Evolutionary conservation across 768 basidiomycete species (phyloP).

Genomic region (Rubroboletus pulcherrimus): DNA sequence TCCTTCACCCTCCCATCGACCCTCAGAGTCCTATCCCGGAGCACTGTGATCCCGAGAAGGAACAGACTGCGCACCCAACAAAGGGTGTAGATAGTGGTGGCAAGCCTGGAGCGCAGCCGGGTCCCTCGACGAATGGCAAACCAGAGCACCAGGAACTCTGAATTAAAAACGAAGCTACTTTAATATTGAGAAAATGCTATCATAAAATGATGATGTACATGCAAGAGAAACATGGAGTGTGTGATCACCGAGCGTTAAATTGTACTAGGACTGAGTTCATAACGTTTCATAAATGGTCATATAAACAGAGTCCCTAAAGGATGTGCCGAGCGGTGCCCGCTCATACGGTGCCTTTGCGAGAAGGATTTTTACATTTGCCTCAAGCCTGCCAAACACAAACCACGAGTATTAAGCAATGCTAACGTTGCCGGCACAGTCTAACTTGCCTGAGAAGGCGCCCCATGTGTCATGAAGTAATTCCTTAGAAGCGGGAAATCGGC

Average conservation of each 20-base stretch:
- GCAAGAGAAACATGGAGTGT: slow-evolving; percentile 22
- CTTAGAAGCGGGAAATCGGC: slow-evolving; percentile 80
- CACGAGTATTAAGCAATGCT: slow-evolving; percentile 18
- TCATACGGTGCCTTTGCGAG: background rate
- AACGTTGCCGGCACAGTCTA: slow-evolving; percentile 22
- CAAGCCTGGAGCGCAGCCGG: slow-evolving; percentile 27
- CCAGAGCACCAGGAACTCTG: slow-evolving; percentile 29
- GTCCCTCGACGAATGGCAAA: slow-evolving; percentile 8
- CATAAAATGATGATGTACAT: slow-evolving; percentile 22
- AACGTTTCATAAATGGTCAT: slow-evolving; percentile 26
- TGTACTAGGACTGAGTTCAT: slow-evolving; percentile 9
- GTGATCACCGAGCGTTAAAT: slow-evolving; percentile 7
- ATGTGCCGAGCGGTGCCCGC: background rate
- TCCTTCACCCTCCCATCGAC: slow-evolving; percentile 74
- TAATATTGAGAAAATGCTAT: slow-evolving; percentile 10
- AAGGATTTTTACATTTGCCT: slow-evolving; percentile 18
- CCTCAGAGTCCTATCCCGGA: slow-evolving; percentile 69
- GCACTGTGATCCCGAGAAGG: slow-evolving; percentile 68
- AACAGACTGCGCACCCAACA: slow-evolving; percentile 26
- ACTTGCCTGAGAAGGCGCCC: slow-evolving; percentile 43
- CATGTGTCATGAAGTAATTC: slow-evolving; percentile 72
- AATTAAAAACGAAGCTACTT: slow-evolving; percentile 19
- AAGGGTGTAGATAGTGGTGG: slow-evolving; percentile 25
- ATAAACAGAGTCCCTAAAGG: slow-evolving; percentile 21
- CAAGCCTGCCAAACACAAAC: slow-evolving; percentile 25